Percentiles rank a stretch among this genome's conserved stretches.
Evolutionary conservation across 768 basidiomycete genomes (phyloP).

Genomic region (Panellus pusillus): DNA sequence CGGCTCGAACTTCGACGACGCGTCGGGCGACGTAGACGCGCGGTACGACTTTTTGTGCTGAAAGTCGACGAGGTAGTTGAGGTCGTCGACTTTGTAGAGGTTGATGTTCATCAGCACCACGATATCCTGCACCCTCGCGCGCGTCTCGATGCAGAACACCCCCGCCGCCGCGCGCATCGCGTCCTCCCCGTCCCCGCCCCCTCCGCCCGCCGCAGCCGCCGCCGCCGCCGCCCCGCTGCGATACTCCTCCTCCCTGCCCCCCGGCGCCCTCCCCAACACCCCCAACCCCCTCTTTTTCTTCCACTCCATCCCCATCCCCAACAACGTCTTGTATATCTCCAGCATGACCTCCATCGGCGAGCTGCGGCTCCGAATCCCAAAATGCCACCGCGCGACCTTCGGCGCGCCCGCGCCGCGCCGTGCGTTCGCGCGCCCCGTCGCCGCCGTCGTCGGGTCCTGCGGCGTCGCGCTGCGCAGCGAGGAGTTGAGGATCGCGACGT

Average conservation of each 20-base stretch:
- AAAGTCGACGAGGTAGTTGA: conserved; percentile 98
- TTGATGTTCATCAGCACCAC: conserved; percentile 98
- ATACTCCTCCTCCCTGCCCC: conserved; percentile 32
- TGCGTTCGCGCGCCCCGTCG: conserved; percentile 18
- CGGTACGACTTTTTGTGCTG: conserved; percentile 94
- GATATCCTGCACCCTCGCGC: conserved; percentile 86
- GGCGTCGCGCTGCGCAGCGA: conserved; percentile 70
- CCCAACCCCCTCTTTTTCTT: conserved; percentile 84
- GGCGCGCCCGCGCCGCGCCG: conserved; percentile 42
- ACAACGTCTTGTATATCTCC: conserved; percentile 93
- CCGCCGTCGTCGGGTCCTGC: conserved; percentile 1
- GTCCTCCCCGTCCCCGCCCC: conserved; percentile 62
- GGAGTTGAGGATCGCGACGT: conserved; percentile 87
- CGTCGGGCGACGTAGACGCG: conserved; percentile 65
- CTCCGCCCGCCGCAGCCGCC: too few species aligned
- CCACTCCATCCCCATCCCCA: conserved; percentile 95
- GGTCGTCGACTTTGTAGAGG: conserved; percentile 92
- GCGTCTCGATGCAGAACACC: conserved; percentile 92
- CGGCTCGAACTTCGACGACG: conserved; percentile 74
- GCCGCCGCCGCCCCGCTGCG: too few species aligned
- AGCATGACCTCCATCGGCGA: conserved; percentile 99
- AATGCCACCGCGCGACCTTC: conserved; percentile 75
- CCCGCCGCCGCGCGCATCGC: conserved; percentile 70
- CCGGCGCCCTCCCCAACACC: conserved; percentile 54
- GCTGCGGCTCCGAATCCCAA: conserved; percentile 91